Percentiles rank a stretch among this genome's conserved stretches.
Conservation (phyloP, 2,329 filamentous ascomycete species). For the Cercospora sojina region DNA sequence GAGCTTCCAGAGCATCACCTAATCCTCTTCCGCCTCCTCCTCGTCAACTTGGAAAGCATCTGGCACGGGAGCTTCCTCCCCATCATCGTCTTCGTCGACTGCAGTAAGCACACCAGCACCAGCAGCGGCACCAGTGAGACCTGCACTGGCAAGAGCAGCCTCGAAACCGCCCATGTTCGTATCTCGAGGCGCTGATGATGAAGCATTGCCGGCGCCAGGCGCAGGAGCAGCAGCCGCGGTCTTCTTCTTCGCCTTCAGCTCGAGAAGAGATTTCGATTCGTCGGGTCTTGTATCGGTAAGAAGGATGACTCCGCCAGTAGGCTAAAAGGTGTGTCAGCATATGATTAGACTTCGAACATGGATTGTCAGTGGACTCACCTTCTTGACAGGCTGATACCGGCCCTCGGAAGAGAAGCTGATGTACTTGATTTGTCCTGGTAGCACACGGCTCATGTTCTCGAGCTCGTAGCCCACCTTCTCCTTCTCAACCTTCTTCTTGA, state of each 20-base stretch:
- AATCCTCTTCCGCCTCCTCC: slow-evolving; percentile 49
- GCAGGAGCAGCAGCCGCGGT: slow-evolving; percentile 48
- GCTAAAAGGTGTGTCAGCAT: slow-evolving; percentile 57
- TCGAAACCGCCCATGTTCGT: slow-evolving; percentile 38
- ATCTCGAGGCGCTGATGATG: slow-evolving; percentile 30
- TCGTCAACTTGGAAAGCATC: slow-evolving; percentile 78
- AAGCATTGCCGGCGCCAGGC: slow-evolving; percentile 29
- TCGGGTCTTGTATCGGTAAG: slow-evolving; percentile 78
- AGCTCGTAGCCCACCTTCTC: slow-evolving; percentile 96
- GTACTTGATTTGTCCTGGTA: slow-evolving; percentile 91
- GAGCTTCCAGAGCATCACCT: slow-evolving; percentile 5
- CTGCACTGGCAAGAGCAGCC: slow-evolving; percentile 13
- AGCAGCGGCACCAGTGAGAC: slow-evolving; percentile 34
- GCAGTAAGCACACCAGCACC: slow-evolving; percentile 78
- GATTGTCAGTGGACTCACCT: slow-evolving; percentile 57
- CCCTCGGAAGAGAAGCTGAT: slow-evolving; percentile 81
- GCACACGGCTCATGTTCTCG: slow-evolving; percentile 93
- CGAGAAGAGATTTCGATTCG: slow-evolving; percentile 76
- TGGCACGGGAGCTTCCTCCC: slow-evolving; percentile 69
- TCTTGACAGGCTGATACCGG: slow-evolving; percentile 89
- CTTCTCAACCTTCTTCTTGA: slow-evolving; percentile 89
- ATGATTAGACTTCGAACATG: background rate
- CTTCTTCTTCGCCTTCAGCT: slow-evolving; percentile 87
- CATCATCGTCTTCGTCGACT: slow-evolving; percentile 78
- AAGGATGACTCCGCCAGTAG: slow-evolving; percentile 91